Evolutionary conservation across 495 filamentous ascomycete species (phyloP).

Genomic region (Friedmanniomyces simplex): DNA sequence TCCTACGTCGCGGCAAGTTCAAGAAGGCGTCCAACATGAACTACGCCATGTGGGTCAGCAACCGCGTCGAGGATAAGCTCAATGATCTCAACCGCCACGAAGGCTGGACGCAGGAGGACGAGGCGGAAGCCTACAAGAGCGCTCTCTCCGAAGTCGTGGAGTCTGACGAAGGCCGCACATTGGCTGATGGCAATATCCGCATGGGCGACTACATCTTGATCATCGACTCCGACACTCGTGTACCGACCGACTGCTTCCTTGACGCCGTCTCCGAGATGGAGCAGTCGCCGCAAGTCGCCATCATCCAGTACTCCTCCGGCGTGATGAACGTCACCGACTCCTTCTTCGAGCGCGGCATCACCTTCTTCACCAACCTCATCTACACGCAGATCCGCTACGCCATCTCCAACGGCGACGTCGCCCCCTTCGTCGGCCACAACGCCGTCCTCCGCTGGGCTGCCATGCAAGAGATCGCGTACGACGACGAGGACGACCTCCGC

Average conservation of each 20-base stretch:
- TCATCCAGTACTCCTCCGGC: conserved; percentile 39
- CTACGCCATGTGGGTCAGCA: conserved; percentile 49
- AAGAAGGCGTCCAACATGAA: conserved; percentile 69
- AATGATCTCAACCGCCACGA: conserved; percentile 21
- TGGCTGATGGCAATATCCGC: conserved; percentile 34
- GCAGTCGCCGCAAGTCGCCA: conserved; percentile 36
- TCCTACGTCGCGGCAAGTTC: conserved; percentile 55
- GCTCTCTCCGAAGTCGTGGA: conserved; percentile 23
- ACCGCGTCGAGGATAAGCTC: conserved; percentile 51
- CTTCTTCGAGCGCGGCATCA: conserved; percentile 47
- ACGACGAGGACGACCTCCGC: conserved; percentile 49
- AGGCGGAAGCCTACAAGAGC: conserved; percentile 23
- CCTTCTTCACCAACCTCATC: conserved; percentile 77
- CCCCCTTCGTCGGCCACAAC: conserved; percentile 65
- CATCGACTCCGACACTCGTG: conserved; percentile 35
- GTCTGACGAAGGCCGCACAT: conserved; percentile 23
- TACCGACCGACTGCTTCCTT: conserved; percentile 39
- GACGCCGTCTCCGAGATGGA: conserved; percentile 41
- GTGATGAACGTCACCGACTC: conserved; percentile 39
- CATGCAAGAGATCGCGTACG: conserved; percentile 64
- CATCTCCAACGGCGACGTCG: conserved; percentile 72
- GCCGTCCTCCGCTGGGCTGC: conserved; percentile 71
- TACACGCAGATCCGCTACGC: conserved; percentile 70
- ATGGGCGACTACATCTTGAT: conserved; percentile 34
- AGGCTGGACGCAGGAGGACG: conserved; percentile 26